Evolutionary conservation across 352 stramenopile genomes (phyloP), one percentile per base, ranked within the genome.

Genomic region (Pythium plurisporium): DNA sequence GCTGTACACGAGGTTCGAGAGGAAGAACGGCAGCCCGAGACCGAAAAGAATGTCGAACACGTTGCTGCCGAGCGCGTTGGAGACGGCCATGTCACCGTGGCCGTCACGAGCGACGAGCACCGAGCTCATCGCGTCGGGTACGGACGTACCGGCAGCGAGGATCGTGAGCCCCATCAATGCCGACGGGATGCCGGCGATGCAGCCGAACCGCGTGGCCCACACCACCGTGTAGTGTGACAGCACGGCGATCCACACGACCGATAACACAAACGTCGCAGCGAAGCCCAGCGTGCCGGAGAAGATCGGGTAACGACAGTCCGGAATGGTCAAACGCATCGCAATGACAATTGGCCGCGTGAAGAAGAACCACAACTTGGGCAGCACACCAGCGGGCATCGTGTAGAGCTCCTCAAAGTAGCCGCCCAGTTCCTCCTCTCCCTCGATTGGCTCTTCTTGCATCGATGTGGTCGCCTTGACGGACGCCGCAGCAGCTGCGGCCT

Each of bases 31-130:
- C 29, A 89, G 61, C 1, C 83, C 85, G 7, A 90, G 63, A 8
- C 85, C 85, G 17, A 95, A 67, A 20, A 89, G 50, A 58, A 95
- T 89, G 53, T 95, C 87, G 44, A 95, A 92, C 26, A 94, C 82
- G 57, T 95, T 91, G 64, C 80, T 91, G 41, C 85, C 85, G 9
- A 94, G 68, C 17, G 85, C 85, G 60, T 91, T 95, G 23, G 81
- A 88, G 31, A 95, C 81, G 23, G 85, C 85, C 70, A 89, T 90
- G 52, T 90, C 82, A 19, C 81, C 83, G 34, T 91, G 80, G 30
- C 85, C 85, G 44, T 75, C 76, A n/a, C 84, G 83, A 1, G 83
- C 83, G 14, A 95, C 79, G 17, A 89, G 70, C 20, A 95, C 78
- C 17, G 79, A 91, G 59, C 77, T 89, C 48, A 95, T 65, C 2